Evolutionary conservation across 306 rosid genomes (phyloP), one percentile per base, ranked within the genome.

Genomic region (Luffa acutangula): DNA sequence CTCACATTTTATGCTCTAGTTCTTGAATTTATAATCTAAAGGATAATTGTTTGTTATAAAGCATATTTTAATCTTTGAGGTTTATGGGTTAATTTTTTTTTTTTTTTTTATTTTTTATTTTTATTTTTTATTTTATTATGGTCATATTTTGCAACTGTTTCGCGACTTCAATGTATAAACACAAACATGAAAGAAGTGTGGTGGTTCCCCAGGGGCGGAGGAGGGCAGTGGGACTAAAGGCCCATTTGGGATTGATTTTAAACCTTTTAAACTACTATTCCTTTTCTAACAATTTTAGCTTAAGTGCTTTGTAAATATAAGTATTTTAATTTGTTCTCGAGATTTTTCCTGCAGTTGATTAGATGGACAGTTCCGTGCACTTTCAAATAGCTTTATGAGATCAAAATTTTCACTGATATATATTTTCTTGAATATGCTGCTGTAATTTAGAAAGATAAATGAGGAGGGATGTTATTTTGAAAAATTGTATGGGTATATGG

Each of bases 1-100:
- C 78, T 79, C 46, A 45, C 72, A n/a, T 69, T 25, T 53, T 56
- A 74, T 52, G 54, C 53, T 59, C 36, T 59, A 21, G 59, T 77
- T 77, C 80, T 58, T 77, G 20, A 43, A 77, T 21, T 21, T 75
- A 54, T 75, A 33, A 75, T 59, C 20, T 13, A 12, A 43, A 77
- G 56, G 49, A 31, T n/a, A 20, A 41, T 59, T 14, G 57, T 77
- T 48, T 14, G 57, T 77, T 48, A 5, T 45, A 15, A 77, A 43
- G 34, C 49, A 17, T 34, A 21, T 18, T 36, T 3, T 15, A 31
- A 15, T 48, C 25, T 48, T 70, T 21, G 59, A 72, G 57, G 58
- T 18, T 14, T 52, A 14, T 37, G 65, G 1, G 15, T 75, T n/a
- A 6, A 3, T 12, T 52, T 52, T 31, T n/a, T n/a, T n/a, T n/a